Evolutionary conservation across 2,329 filamentous ascomycete genomes (phyloP).

Genomic region (Huntiella decipiens): DNA sequence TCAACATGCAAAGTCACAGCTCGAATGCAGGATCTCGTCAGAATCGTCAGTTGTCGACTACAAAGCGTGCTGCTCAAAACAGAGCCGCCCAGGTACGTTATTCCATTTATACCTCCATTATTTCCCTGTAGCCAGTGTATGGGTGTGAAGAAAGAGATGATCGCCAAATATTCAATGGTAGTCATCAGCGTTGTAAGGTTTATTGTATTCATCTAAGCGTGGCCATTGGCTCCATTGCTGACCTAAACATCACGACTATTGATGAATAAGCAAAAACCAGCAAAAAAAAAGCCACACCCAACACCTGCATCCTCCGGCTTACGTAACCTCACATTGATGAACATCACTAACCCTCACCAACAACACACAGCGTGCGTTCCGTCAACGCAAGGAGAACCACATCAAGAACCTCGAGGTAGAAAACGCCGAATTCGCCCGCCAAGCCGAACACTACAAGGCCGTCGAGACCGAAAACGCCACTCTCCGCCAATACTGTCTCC

Average conservation of each 20-base stretch:
- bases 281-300: no score
- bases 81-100: constrained; percentile 75
- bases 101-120: no score
- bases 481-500: constrained; percentile 80
- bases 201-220: no score
- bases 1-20: constrained; percentile 17
- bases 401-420: constrained; percentile 96
- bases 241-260: background rate
- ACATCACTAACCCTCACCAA: constrained; percentile 12
- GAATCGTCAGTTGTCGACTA: constrained; percentile 83
- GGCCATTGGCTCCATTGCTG: no score
- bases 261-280: constrained; percentile 3
- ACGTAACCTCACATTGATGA: constrained; percentile 13
- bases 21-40: constrained; percentile 46
- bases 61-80: constrained; percentile 92
- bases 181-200: no score
- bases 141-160: no score
- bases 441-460: constrained; percentile 62
- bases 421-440: constrained; percentile 57
- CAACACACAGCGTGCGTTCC: constrained; percentile 67
- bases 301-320: constrained; percentile 1
- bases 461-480: constrained; percentile 78
- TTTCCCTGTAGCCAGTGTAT: no score
- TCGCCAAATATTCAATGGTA: no score
- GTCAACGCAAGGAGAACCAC: constrained; percentile 92